phyloP scores from a whole-genome alignment of 345 rosid genomes.

The rapeseed (Brassica napus) region Da-Ae NC_063446.1:2405001-2405500 shows the following conservation, averaged over 20 bases:
- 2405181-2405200: slow-evolving; percentile 22
- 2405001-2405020: slow-evolving; percentile 32
- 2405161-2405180: background rate
- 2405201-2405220: background rate
- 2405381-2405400: background rate
- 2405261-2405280: slow-evolving; percentile 34
- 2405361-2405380: background rate
- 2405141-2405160: background rate
- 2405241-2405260: slow-evolving; percentile 38
- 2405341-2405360: slow-evolving; percentile 33
- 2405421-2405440: slow-evolving; percentile 21
- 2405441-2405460: background rate
- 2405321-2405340: slow-evolving; percentile 29
- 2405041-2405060: slow-evolving; percentile 5
- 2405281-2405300: slow-evolving; percentile 19
- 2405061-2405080: slow-evolving; percentile 40
- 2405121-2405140: background rate
- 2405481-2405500: slow-evolving; percentile 23
- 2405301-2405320: slow-evolving; percentile 31
- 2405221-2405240: slow-evolving; percentile 16
- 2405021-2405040: slow-evolving; percentile 43
- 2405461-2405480: background rate
- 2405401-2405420: slow-evolving; percentile 5
- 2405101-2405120: slow-evolving; percentile 28
- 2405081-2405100: slow-evolving; percentile 47